Base-by-base conservation (phyloP, 345 rosid genomes). In the Isatis tinctoria region DNA sequence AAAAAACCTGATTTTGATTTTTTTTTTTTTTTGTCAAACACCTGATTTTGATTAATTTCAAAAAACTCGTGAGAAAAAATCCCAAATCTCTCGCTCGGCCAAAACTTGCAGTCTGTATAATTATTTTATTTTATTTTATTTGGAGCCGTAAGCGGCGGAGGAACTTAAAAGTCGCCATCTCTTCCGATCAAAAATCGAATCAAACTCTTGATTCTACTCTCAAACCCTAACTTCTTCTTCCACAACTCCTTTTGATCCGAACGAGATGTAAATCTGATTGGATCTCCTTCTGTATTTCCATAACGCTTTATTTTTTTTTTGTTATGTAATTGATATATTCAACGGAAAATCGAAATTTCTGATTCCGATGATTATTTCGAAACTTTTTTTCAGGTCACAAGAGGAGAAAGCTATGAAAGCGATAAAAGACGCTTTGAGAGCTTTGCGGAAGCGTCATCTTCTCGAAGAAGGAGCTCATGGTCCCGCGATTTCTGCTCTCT, bases 401-500 rank as follows among this genome's bases (percentile, higher is more conserved):
- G 90, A 86, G 49, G 86, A 84, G 59, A 66, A 78, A 65, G 89
- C 91, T 18, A 79, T 63, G 72, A 89, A 82, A 65, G 96, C 97
- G 6, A 86, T 95, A 64, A 85, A 81, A 60, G 96, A 95, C 67
- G 98, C 99, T 20, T 65, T 92, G 66, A 85, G 86, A 81, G 93
- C 97, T 74, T 70, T 95, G 22, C 81, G 87, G 75, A 87, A 85
- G 74, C 90, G 99, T 73, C 97, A 91, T 85, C 87, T 86, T 76
- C 73, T 86, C 0, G 99, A 95, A 74, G 98, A 95, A 87, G 91
- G 88, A 49, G 98, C 98, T 81, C 97, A 92, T 82, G 87, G 83
- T 49, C 92, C 99, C 13, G 96, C 97, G 17, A 70, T 71, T 63
- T 80, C 78, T 27, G 99, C 99, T 70, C 94, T 95, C 77, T 84